These are phyloP conservation scores for Flagelloscypha sp. DNA, from an alignment of 768 basidiomycete genomes.

Conservation along the genomic window DNA sequence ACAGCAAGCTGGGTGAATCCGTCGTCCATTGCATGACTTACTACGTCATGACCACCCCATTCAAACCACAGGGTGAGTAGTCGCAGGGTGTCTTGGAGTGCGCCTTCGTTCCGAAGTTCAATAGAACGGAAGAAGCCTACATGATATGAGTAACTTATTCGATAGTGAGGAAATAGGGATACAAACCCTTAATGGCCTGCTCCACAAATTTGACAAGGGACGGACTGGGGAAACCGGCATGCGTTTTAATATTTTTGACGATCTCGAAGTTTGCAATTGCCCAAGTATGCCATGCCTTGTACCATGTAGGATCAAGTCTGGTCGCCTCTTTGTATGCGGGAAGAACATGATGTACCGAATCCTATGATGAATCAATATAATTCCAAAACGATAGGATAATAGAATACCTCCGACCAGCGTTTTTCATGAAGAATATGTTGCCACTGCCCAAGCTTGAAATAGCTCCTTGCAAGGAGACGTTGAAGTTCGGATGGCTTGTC, in stretches of 20 bases:
- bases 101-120: constrained; percentile 78
- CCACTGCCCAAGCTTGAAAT: constrained; percentile 96
- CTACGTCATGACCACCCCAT: constrained; percentile 83
- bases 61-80: constrained; percentile 97
- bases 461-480: constrained; percentile 91
- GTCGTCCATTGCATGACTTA: constrained; percentile 79
- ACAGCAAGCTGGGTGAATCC: constrained; percentile 88
- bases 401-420: constrained; percentile 55
- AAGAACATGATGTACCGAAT: constrained; percentile 75
- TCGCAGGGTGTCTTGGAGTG: constrained; percentile 89
- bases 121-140: constrained; percentile 94
- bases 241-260: constrained; percentile 53
- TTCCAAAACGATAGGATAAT: neutral
- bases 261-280: constrained; percentile 95
- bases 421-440: constrained; percentile 72
- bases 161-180: neutral
- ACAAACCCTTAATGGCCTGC: constrained; percentile 81
- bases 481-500: constrained; percentile 64
- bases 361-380: constrained; percentile 31
- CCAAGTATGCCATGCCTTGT: constrained; percentile 99
- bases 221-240: constrained; percentile 50
- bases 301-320: constrained; percentile 91
- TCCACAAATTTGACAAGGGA: constrained; percentile 78
- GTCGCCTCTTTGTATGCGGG: constrained; percentile 83
- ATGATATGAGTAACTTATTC: constrained; percentile 5